Evolutionary conservation across 495 filamentous ascomycete species (phyloP), one percentile per base, ranked within the genome.

Genomic region (Oidiodendron maius): DNA sequence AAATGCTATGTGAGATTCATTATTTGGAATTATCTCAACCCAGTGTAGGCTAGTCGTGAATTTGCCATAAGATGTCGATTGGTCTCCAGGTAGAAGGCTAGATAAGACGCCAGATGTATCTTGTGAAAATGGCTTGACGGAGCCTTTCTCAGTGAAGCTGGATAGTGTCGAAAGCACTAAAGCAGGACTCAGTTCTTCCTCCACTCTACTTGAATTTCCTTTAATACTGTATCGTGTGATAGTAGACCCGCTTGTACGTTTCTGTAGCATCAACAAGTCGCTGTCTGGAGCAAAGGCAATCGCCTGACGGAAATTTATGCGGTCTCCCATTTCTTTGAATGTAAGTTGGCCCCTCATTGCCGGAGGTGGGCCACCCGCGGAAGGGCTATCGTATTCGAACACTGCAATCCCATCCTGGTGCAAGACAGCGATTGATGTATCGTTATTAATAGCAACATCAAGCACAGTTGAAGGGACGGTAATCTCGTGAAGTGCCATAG

Each of bases 401-500:
- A 89, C 47, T 25, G 81, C 75, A 50, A 90, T 74, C 5, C 71
- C 74, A 32, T 68, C 60, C 21, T 75, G 71, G 62, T 86, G 82
- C 23, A 94, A 71, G 4, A 93, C 75, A 22, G 81, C 87, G 61
- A 96, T 80, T n/a, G 71, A 76, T 30, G 79, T 78, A 17, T 76
- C 75, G 22, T 71, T 70, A 55, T 79, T 82, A 52, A 95, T 80
- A 3, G 86, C 81, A 41, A 90, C 78, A 62, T 96, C 90, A 46
- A 86, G 68, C 8, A 76, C 72, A 43, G 81, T 83, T 3, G 75
- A 75, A 34, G 74, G 71, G 23, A 88, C 59, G 18, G 67, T 52
- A 40, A 96, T 57, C 51, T 95, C 88, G 56, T 82, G 81, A 46
- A 91, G 72, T 13, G 91, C 79, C 89, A 96, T 95, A 25, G 93